Evolutionary conservation across 371 early-diverging fungal genomes (phyloP).

Genomic region (Fennellomyces sp.): DNA sequence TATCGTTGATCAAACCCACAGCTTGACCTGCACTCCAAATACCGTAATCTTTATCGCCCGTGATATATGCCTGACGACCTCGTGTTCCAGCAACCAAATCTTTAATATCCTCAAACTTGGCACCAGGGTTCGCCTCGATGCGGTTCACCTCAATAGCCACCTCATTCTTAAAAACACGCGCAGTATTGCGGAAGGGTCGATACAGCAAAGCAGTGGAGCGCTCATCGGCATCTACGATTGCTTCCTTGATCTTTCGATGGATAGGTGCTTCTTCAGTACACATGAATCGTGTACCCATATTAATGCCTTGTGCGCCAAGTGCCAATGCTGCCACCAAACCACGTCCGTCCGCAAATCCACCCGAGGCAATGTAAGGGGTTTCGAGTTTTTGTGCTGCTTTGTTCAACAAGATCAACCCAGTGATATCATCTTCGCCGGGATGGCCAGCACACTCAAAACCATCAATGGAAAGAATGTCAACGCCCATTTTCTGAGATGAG

Average conservation of each 20-base stretch:
- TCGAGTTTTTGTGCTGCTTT: constrained; percentile 66
- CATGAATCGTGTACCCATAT: constrained; percentile 90
- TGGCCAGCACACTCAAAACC: constrained; percentile 88
- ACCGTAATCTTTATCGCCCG: constrained; percentile 73
- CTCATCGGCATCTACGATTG: constrained; percentile 73
- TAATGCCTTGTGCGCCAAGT: constrained; percentile 72
- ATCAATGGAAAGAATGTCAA: constrained; percentile 73
- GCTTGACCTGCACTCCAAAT: constrained; percentile 83
- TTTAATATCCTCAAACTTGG: constrained; percentile 69
- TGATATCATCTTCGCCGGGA: constrained; percentile 84
- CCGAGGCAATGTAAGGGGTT: constrained; percentile 77
- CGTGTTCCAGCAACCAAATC: constrained; percentile 73
- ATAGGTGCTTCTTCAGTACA: constrained; percentile 77
- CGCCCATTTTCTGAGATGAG: constrained; percentile 65
- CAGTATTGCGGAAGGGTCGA: constrained; percentile 81
- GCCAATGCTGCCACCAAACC: constrained; percentile 75
- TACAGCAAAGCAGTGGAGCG: constrained; percentile 71
- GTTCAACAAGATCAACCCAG: constrained; percentile 72
- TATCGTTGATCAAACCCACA: constrained; percentile 74
- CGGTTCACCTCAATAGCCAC: constrained; percentile 72
- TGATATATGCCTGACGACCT: constrained; percentile 69
- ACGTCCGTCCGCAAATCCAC: constrained; percentile 79
- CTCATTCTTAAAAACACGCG: constrained; percentile 77
- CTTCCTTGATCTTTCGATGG: constrained; percentile 75
- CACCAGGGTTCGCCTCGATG: constrained; percentile 63